These are phyloP conservation scores for Mycena albidolilacea DNA, from an alignment of 768 basidiomycete species.

Conservation along the genomic window DNA sequence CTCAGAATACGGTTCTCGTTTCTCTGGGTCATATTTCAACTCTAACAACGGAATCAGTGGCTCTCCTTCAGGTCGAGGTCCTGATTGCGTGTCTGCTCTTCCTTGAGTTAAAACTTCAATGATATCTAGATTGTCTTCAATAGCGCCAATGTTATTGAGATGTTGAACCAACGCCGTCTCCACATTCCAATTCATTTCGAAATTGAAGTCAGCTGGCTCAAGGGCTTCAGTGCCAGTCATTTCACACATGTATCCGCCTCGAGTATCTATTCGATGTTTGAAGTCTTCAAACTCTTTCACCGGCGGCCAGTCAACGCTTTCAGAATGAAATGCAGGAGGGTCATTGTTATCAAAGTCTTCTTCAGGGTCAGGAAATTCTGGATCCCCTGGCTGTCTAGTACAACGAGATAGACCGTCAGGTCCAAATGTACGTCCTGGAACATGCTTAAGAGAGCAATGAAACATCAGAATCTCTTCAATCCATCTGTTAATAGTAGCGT, in stretches of 20 bases:
- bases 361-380: not conserved
- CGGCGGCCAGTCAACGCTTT: not conserved
- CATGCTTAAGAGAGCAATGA: not conserved
- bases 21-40: slow-evolving; percentile 39
- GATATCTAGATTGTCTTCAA: not conserved
- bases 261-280: not conserved
- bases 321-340: not conserved
- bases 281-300: not conserved
- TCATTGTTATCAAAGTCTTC: not conserved
- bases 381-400: not conserved
- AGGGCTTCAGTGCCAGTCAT: not conserved
- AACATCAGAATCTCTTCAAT: slow-evolving; percentile 34
- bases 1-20: slow-evolving; percentile 28
- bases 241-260: not conserved
- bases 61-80: slow-evolving; percentile 27
- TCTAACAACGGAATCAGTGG: slow-evolving; percentile 42
- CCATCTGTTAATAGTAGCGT: slow-evolving; percentile 47
- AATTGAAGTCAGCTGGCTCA: not conserved
- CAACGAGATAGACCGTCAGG: not conserved
- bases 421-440: not conserved
- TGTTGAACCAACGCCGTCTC: not conserved
- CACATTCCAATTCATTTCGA: too few species aligned
- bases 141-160: not conserved
- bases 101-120: not conserved
- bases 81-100: not conserved